Percentiles rank a stretch among this genome's conserved stretches.
Evolutionary conservation across 2,329 filamentous ascomycete species (phyloP).

Genomic region (Fusarium sp.): DNA sequence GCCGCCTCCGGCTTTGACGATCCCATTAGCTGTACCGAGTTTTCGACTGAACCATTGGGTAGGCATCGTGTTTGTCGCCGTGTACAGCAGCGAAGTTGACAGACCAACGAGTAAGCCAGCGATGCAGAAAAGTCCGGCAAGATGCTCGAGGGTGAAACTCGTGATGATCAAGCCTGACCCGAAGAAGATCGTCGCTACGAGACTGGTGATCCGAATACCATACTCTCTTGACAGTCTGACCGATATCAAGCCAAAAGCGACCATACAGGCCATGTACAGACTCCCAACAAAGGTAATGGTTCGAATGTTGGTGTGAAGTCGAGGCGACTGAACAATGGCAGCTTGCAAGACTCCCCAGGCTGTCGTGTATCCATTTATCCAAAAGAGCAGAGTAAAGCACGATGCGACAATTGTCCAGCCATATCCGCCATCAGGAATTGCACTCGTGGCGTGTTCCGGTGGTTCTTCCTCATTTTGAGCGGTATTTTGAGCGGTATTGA

Average conservation of each 20-base stretch:
- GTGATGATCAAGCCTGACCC: neutral
- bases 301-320: neutral
- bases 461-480: neutral
- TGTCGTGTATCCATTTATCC: neutral
- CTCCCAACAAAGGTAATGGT: slow-evolving; percentile 7
- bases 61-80: neutral
- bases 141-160: neutral
- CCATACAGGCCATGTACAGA: neutral
- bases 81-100: neutral
- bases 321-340: neutral
- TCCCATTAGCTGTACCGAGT: slow-evolving; percentile 2
- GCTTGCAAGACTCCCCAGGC: slow-evolving; percentile 11
- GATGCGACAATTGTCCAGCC: slow-evolving; percentile 7
- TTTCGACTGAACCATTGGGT: neutral
- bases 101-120: neutral
- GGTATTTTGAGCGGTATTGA: neutral
- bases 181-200: neutral
- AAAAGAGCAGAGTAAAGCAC: neutral
- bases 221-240: neutral
- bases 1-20: slow-evolving; percentile 7
- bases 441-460: neutral
- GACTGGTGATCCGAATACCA: neutral
- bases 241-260: neutral
- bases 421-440: slow-evolving; percentile 6
- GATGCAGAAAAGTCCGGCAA: neutral